A percentile compares a stretch with the other conserved stretches of the same genome.
These are phyloP conservation scores for Eucalyptus tenuipes DNA, from an alignment of 345 rosid genomes.

Conservation along the genomic window DNA sequence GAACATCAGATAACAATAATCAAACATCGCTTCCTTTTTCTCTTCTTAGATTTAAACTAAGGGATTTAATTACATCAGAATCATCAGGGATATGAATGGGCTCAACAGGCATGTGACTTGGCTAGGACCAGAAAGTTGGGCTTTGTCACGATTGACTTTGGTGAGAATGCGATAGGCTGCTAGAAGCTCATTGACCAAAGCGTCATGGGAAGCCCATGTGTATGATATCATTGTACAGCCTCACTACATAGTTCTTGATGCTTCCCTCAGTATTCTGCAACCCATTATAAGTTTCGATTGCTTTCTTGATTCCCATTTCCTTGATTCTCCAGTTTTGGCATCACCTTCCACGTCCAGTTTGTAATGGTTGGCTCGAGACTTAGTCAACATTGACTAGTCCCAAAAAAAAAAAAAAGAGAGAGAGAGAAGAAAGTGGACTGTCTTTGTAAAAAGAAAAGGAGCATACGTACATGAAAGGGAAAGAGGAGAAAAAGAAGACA, in stretches of 20 bases:
- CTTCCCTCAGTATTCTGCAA: neutral
- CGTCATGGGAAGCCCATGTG: neutral
- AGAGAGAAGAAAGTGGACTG: neutral
- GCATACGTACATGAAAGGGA: neutral
- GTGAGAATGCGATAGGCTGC: neutral
- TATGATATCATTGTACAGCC: neutral
- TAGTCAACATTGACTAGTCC: neutral
- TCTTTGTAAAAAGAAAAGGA: neutral
- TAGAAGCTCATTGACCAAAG: neutral
- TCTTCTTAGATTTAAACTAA: neutral
- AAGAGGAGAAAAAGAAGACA: neutral
- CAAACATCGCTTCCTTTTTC: neutral
- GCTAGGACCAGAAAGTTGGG: neutral
- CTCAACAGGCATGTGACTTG: neutral
- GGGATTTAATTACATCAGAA: neutral
- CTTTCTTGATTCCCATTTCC: neutral
- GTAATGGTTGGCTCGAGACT: neutral
- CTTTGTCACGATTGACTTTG: neutral
- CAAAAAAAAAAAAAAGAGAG: rapidly evolving
- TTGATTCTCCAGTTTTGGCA: neutral
- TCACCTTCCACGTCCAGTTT: neutral
- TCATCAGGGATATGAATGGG: neutral
- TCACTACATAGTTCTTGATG: neutral
- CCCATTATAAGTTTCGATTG: neutral
- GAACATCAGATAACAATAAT: neutral